Conservation (phyloP, 2,329 filamentous ascomycete genomes). For the Pseudogymnoascus sp. region DNA sequence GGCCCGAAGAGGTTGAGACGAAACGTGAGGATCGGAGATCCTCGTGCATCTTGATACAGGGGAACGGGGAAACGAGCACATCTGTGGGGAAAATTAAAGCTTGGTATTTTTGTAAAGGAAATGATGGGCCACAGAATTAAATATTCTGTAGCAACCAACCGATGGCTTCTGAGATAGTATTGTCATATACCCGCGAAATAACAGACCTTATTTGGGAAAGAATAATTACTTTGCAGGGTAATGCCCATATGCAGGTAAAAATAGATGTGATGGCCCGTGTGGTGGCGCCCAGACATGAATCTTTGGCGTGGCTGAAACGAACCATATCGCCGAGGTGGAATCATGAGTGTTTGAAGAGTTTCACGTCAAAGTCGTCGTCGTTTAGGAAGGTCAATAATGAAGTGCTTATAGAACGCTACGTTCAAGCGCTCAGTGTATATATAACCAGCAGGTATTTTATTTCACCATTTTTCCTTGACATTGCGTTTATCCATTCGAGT, state of each 20-base stretch:
- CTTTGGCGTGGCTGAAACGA: conserved; percentile 1
- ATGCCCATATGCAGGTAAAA: not conserved
- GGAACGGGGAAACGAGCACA: not conserved
- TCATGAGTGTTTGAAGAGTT: not conserved
- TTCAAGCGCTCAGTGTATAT: not conserved
- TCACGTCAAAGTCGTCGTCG: not conserved
- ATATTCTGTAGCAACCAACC: not conserved
- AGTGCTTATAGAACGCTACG: not conserved
- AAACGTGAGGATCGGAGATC: not conserved
- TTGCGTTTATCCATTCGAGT: not conserved
- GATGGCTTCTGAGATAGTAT: not conserved
- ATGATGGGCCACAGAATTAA: not conserved
- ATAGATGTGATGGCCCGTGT: not conserved
- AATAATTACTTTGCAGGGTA: not conserved
- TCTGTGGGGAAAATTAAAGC: not conserved
- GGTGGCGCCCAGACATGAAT: not conserved
- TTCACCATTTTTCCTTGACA: not conserved
- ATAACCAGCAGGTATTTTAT: not conserved
- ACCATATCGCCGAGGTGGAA: not conserved
- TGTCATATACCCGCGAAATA: not conserved
- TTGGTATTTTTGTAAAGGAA: not conserved
- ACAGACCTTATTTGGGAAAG: not conserved
- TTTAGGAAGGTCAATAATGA: not conserved
- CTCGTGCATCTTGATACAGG: not conserved
- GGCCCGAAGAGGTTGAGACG: not conserved